Evolutionary conservation across 179 eudicot genomes (phyloP), one percentile per base, ranked within the genome.

Genomic region (Silene coronaria): DNA sequence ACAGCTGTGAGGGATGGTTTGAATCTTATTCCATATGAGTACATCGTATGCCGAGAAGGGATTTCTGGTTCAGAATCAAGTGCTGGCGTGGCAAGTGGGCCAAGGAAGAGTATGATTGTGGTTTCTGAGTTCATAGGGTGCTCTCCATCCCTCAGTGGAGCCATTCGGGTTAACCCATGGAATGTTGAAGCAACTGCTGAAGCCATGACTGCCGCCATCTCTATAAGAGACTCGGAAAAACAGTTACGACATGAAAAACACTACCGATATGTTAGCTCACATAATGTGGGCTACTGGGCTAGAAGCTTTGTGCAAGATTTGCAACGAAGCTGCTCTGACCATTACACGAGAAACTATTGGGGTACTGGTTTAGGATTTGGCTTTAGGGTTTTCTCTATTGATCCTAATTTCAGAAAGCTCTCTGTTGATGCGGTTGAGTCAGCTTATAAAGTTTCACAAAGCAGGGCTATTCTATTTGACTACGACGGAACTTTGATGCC

Each of bases 401-500:
- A 90, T 87, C 92, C 96, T 48, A 88, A 87, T 84, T 92, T 92
- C 78, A 86, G 88, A 75, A 92, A 91, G 88, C 89, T 92, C 21
- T 85, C 90, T 0, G 75, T 85, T 13, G 96, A 92, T 80, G 83
- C 85, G 45, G 87, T 92, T 75, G 89, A 84, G 57, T 82, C 90
- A 4, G 89, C 90, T 21, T 92, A 89, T 73, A 70, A 73, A 34
- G 82, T 70, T 83, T 81, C 97, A n/a, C 85, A 89, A 76, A 87
- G 72, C 75, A 87, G 97, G 84, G 94, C 96, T 28, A 92, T 92
- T 79, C 76, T 92, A 71, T 83, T 92, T 77, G 97, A 92, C 67
- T 92, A 92, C 74, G 97, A 92, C 78, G 97, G 97, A 48, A 92
- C 97, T 48, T 74, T 92, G 58, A 89, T 89, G 91, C 94, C 96